These are phyloP conservation scores for Pseudocohnilembus persalinus DNA, from an alignment of 169 alveolate genomes.

Conservation along the genomic window DNA sequence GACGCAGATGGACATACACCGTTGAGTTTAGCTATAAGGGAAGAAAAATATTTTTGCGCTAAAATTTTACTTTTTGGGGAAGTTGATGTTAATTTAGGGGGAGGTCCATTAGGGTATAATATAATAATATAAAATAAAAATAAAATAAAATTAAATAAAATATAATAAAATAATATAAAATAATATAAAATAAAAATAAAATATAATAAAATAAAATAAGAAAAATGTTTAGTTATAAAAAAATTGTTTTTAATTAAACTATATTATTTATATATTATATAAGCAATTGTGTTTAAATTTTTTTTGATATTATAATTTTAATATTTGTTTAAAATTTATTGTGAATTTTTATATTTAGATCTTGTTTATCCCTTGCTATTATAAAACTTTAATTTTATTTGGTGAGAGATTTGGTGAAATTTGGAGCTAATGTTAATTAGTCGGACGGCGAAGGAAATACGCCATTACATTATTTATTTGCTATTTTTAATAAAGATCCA, in stretches of 20 bases:
- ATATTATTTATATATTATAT: too few species aligned
- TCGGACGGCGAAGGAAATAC: constrained; percentile 66
- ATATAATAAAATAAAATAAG: not conserved
- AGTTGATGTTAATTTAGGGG: constrained; percentile 61
- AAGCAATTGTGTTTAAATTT: too few species aligned
- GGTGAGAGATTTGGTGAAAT: constrained; percentile 35
- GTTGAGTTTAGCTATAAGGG: constrained; percentile 50
- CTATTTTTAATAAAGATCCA: constrained; percentile 44
- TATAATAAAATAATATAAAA: too few species aligned
- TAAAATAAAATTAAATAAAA: too few species aligned
- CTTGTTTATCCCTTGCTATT: constrained; percentile 60
- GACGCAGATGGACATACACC: constrained; percentile 66
- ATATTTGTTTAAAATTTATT: too few species aligned
- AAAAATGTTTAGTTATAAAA: too few species aligned
- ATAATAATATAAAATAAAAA: too few species aligned
- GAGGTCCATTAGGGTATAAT: constrained; percentile 32
- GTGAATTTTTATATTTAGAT: too few species aligned
- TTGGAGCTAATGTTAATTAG: constrained; percentile 53
- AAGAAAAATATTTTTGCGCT: constrained; percentile 52
- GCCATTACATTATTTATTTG: constrained; percentile 55
- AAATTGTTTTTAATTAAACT: too few species aligned
- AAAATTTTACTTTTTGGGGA: constrained; percentile 33
- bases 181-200: too few species aligned
- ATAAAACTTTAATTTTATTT: constrained; percentile 51
- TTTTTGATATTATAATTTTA: too few species aligned